Evolutionary conservation across 2,329 filamentous ascomycete genomes (phyloP), one percentile per base, ranked within the genome.

Genomic region (Lizonia empirigonia): DNA sequence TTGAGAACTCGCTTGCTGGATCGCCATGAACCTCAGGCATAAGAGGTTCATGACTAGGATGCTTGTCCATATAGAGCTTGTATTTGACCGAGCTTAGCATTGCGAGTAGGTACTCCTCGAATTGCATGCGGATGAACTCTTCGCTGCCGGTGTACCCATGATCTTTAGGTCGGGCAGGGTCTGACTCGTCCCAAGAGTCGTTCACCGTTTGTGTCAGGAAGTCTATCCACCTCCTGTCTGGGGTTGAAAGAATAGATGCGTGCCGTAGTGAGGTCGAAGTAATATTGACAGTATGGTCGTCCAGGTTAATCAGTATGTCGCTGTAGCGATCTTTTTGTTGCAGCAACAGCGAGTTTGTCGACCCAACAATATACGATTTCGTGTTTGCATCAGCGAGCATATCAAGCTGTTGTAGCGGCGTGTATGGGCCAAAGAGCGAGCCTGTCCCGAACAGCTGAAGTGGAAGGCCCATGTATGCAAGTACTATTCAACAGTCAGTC

Each of bases 371-470:
- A 67, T 97, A 99, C 1, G 93, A 97, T 76, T 96, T 97, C 16
- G 94, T 97, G 33, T 91, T 90, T 63, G 91, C 86, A 74, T 97
- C 93, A 44, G 93, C 93, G 32, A 99, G 82, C 62, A 97, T 83
- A 71, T 99, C 93, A 49, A 99, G 85, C 75, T 97, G 92, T 74
- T 99, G 94, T 15, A 99, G 79, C 15, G 94, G 94, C 1, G 94
- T 99, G 69, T 99, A 99, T 0, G 94, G 94, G 2, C 94, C 93
- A 70, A 97, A 97, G 52, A 99, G 82, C 70, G 91, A 94, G 54
- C 94, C 94, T 86, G 91, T 96, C 70, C 92, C 92, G 70, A 97
- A 99, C 36, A 99, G 88, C 69, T 97, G 94, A 32, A 99, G 79
- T 10, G 94, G 94, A 30, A 97, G 78, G 6, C 94, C 94, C 90